Base-by-base conservation (phyloP, 2,329 filamentous ascomycete species). In the Dothidotthia symphoricarpi region DNA sequence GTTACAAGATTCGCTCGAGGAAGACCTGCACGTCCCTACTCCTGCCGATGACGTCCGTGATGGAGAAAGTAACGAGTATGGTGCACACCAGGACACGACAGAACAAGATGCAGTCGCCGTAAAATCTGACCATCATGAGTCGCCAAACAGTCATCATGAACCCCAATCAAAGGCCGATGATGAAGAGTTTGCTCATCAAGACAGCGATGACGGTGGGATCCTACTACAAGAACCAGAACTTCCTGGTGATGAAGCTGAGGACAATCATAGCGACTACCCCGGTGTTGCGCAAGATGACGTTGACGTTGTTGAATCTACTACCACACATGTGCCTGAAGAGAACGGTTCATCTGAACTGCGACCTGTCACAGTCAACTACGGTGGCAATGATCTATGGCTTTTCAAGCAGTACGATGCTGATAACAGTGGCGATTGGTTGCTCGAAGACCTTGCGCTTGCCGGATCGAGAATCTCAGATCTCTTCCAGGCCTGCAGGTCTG, bases 401-500 rank as follows among this genome's bases (percentile, higher is more conserved):
- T 63, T 63, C 45, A 59, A 59, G 28, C 45, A 55, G 26, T 53
- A 60, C 34, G 53, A 63, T 28, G 45, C 51, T 27, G 58, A 61
- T 7, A 41, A 51, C 10, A 60, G 52, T 34, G 59, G 55, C 7
- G 59, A 64, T 14, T 64, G 51, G 48, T 47, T 65, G 12, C 41
- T 63, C 7, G 45, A 57, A 14, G 57, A 64, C 30, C 26, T 48
- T 4, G 51, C 53, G 3, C 26, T 57, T n/a, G 46, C 53, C 6
- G 51, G 47, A 13, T 41, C 51, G 16, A 53, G 51, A 32, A 63
- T 85, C 17, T 66, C 67, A 36, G 70, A 75, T 36, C 67, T 86
- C n/a, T 74, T 86, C 41, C 63, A 67, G 49, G 73, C 74, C 44
- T 77, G 78, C 58, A 72, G 79, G 51, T 57, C 68, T 36, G 69